Evolutionary conservation across 345 rosid genomes (phyloP).

Genomic region (Limnanthes douglasii): DNA sequence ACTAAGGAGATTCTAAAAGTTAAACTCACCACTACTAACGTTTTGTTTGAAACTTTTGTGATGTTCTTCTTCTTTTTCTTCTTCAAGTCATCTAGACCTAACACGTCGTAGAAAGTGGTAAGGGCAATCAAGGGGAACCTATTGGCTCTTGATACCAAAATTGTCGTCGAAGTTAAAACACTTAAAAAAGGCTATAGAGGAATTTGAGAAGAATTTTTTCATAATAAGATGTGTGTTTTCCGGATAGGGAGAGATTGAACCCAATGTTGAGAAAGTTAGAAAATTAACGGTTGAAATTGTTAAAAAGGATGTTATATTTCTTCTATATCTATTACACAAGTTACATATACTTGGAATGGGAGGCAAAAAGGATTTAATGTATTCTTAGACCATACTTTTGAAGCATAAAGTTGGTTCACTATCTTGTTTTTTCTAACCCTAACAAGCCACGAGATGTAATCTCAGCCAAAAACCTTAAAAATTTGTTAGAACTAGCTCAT

Average conservation of each 20-base stretch:
- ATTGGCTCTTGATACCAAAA: constrained; percentile 48
- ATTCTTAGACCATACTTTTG: constrained; percentile 56
- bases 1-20: too few species aligned
- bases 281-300: constrained; percentile 42
- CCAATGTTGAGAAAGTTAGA: constrained; percentile 35
- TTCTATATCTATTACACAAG: constrained; percentile 43
- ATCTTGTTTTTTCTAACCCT: too few species aligned
- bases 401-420: constrained; percentile 56
- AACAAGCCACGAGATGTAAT: too few species aligned
- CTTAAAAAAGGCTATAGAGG: constrained; percentile 70
- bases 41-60: too few species aligned
- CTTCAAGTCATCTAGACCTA: constrained; percentile 65
- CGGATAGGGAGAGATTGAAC: constrained; percentile 63
- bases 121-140: constrained; percentile 47
- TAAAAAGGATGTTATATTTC: constrained; percentile 48
- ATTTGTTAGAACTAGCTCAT: too few species aligned
- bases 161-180: constrained; percentile 50
- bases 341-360: constrained; percentile 57
- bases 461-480: too few species aligned
- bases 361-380: constrained; percentile 57
- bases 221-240: constrained; percentile 39
- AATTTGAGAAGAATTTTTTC: constrained; percentile 55
- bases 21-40: too few species aligned
- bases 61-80: too few species aligned
- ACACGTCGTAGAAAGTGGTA: constrained; percentile 46